Percentiles rank a stretch among this genome's conserved stretches.
These are phyloP conservation scores for Polychaeton citri DNA, from an alignment of 2,329 filamentous ascomycete genomes.

Conservation along the genomic window DNA sequence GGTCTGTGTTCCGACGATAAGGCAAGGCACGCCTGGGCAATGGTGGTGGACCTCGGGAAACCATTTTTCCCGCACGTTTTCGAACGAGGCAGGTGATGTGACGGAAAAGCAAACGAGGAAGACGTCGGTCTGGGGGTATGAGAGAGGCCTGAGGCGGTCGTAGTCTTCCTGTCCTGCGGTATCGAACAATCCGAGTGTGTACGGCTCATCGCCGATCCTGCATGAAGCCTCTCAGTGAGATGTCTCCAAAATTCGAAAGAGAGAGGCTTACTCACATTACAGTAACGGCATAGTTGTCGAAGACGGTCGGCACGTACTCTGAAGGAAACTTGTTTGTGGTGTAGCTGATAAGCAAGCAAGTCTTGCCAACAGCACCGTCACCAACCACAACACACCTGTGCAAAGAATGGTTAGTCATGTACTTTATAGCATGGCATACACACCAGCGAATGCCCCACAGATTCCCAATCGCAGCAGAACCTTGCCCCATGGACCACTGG, in stretches of 20 bases:
- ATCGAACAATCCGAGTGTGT: slow-evolving; percentile 94
- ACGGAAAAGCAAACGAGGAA: slow-evolving; percentile 99
- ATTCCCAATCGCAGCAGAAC: too few relatives aligned
- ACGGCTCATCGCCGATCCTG: slow-evolving; percentile 98
- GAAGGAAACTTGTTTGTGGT: slow-evolving; percentile 99
- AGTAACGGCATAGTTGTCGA: slow-evolving; percentile 99
- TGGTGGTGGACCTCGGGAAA: slow-evolving; percentile 98
- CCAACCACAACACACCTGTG: slow-evolving; percentile 92
- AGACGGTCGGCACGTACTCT: slow-evolving; percentile 98
- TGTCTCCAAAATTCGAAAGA: neutral
- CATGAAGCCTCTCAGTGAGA: neutral
- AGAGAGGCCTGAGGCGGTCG: slow-evolving; percentile 87
- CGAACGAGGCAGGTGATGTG: slow-evolving; percentile 91
- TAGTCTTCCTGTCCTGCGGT: slow-evolving; percentile 99
- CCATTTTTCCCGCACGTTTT: slow-evolving; percentile 99
- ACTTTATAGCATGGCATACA: too few relatives aligned
- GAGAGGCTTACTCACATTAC: slow-evolving; percentile 80
- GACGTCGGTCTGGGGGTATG: slow-evolving; percentile 96
- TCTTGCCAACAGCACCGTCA: slow-evolving; percentile 98
- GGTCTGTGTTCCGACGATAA: slow-evolving; percentile 95
- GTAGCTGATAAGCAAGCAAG: slow-evolving; percentile 96
- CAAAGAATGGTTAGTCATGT: slow-evolving; percentile 1
- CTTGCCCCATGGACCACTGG: slow-evolving; percentile 5
- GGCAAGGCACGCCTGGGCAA: slow-evolving; percentile 91
- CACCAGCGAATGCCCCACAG: too few relatives aligned